These are phyloP conservation scores for Macrocybe sp. DNA, from an alignment of 1,284 basidiomycete species.

Conservation along the genomic window DNA sequence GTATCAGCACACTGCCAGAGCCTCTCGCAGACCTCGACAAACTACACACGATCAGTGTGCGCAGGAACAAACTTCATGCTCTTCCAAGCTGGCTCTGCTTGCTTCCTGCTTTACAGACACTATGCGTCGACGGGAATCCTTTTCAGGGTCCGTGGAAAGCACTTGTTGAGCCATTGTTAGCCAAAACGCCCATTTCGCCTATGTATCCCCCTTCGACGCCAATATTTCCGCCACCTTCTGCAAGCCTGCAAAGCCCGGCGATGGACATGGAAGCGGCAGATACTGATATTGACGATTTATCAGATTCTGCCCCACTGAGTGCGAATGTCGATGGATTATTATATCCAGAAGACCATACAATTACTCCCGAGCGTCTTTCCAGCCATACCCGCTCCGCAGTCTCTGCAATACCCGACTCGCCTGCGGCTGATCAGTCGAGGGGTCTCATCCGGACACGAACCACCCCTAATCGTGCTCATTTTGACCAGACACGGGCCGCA, in stretches of 20 bases:
- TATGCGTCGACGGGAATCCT: slow-evolving; percentile 91
- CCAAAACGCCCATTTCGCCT: slow-evolving; percentile 55
- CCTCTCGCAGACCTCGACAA: slow-evolving; percentile 64
- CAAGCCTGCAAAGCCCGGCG: slow-evolving; percentile 31
- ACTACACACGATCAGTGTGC: slow-evolving; percentile 83
- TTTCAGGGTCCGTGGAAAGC: slow-evolving; percentile 91
- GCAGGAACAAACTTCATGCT: slow-evolving; percentile 84
- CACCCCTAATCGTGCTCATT: slow-evolving; percentile 61
- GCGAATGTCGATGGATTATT: slow-evolving; percentile 35
- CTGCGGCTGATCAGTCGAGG: slow-evolving; percentile 19
- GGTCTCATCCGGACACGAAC: slow-evolving; percentile 64
- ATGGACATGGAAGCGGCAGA: slow-evolving; percentile 38
- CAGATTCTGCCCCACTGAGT: slow-evolving; percentile 42
- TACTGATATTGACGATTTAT: slow-evolving; percentile 52
- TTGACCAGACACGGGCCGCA: slow-evolving; percentile 40
- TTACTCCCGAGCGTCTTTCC: slow-evolving; percentile 52
- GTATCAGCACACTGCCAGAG: slow-evolving; percentile 70
- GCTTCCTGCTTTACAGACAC: slow-evolving; percentile 75
- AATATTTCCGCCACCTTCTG: slow-evolving; percentile 46
- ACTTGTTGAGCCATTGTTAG: slow-evolving; percentile 76
- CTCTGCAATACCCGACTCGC: slow-evolving; percentile 7
- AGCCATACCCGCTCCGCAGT: slow-evolving; percentile 41
- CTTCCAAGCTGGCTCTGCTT: slow-evolving; percentile 93
- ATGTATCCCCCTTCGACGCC: slow-evolving; percentile 66
- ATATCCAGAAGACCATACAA: slow-evolving; percentile 57